phyloP scores from a whole-genome alignment of 2,329 filamentous ascomycete species.

The Ophiosphaerella herpotricha region DNA sequence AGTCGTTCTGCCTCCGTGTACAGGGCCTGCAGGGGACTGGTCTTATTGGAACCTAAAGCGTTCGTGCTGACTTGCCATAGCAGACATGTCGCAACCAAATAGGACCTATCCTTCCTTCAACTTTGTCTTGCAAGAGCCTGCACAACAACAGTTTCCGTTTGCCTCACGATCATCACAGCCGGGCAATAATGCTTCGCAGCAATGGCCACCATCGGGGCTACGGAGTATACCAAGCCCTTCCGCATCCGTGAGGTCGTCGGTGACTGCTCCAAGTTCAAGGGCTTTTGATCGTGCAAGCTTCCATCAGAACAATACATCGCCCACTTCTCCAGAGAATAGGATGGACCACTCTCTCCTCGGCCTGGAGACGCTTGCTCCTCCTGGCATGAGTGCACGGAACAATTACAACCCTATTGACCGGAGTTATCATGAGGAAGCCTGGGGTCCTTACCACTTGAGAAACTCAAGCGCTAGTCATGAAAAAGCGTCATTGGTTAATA shows the following conservation, averaged over 20 bases:
- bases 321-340: conserved; percentile 3
- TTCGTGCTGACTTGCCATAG: conserved; percentile 30
- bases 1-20: background rate
- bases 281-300: conserved; percentile 5
- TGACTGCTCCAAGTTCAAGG: conserved; percentile 13
- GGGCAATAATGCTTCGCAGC: conserved; percentile 15
- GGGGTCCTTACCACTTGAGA: conserved; percentile 31
- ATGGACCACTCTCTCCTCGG: conserved; percentile 14
- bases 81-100: conserved; percentile 34
- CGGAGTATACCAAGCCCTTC: conserved; percentile 25
- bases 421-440: conserved; percentile 30
- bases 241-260: conserved; percentile 13
- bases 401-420: conserved; percentile 15
- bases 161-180: conserved; percentile 13
- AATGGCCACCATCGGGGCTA: conserved; percentile 22
- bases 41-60: conserved; percentile 12
- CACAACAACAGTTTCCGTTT: conserved; percentile 22
- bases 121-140: conserved; percentile 15
- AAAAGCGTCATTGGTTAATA: conserved; percentile 7
- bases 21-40: background rate
- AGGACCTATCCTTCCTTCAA: conserved; percentile 19
- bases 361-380: conserved; percentile 20
- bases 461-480: conserved; percentile 4
- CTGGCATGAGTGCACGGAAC: conserved; percentile 1
- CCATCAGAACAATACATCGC: conserved; percentile 6